Evolutionary conservation across 2,329 filamentous ascomycete genomes (phyloP).

Genomic region (Neonectria hederae): DNA sequence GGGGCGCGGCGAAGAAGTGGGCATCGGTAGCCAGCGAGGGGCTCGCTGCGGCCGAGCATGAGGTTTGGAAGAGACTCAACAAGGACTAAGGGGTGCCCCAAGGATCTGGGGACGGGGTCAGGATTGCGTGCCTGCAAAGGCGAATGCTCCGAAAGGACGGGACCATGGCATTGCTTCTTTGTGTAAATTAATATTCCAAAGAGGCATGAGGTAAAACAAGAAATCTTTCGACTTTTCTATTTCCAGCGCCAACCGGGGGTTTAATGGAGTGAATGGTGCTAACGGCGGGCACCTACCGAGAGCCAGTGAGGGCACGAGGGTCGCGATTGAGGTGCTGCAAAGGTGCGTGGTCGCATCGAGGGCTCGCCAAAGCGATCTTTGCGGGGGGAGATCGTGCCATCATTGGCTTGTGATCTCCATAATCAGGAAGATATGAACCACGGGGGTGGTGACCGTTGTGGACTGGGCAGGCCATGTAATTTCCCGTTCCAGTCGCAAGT

Average conservation of each 20-base stretch:
- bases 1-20: conserved; percentile 67
- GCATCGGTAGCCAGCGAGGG: conserved; percentile 65
- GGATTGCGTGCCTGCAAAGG: conserved; percentile 27
- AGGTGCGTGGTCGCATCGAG: conserved; percentile 22
- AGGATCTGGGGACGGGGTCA: conserved; percentile 24
- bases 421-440: conserved; percentile 34
- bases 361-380: conserved; percentile 30
- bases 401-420: conserved; percentile 41
- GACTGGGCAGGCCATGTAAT: conserved; percentile 34
- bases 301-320: conserved; percentile 7
- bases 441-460: conserved; percentile 22
- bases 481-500: conserved; percentile 37
- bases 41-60: conserved; percentile 66
- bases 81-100: conserved; percentile 53
- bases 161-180: conserved; percentile 26
- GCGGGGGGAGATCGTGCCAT: conserved; percentile 30
- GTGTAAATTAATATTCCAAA: conserved; percentile 40
- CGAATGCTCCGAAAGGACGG: conserved; percentile 2
- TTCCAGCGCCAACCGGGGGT: conserved; percentile 33
- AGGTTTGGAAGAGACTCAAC: conserved; percentile 72
- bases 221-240: conserved; percentile 40
- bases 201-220: conserved; percentile 36
- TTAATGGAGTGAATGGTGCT: conserved; percentile 27
- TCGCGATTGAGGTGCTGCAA: conserved; percentile 1
- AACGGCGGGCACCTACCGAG: conserved; percentile 29